These are phyloP conservation scores for Coemansia sp. DNA, from an alignment of 192 early-diverging fungal species.

Conservation along the genomic window DNA sequence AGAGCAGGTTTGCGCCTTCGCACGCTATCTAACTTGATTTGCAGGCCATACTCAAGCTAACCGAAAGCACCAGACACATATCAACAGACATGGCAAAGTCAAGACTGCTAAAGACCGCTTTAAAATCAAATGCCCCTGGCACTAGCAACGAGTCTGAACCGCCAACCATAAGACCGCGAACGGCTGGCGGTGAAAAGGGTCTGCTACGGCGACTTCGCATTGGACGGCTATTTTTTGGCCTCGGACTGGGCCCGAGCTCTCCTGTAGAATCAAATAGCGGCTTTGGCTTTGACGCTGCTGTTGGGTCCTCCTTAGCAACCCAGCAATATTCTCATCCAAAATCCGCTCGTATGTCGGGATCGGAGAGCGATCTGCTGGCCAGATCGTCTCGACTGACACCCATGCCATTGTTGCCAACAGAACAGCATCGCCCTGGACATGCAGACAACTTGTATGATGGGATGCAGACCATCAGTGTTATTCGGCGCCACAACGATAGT, in stretches of 20 bases:
- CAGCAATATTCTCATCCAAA: background rate
- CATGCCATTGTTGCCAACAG: background rate
- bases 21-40: background rate
- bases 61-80: background rate
- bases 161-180: constrained; percentile 34
- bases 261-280: constrained; percentile 1
- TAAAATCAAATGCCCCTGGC: constrained; percentile 24
- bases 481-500: constrained; percentile 1
- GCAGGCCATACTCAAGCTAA: constrained; percentile 3
- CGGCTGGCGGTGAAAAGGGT: constrained; percentile 44
- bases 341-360: constrained; percentile 5
- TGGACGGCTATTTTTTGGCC: constrained; percentile 48
- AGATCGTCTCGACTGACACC: constrained; percentile 7
- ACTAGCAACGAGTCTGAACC: constrained; percentile 14
- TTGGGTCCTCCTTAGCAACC: constrained; percentile 6
- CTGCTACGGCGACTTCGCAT: constrained; percentile 46
- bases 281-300: constrained; percentile 18
- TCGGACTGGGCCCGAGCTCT: constrained; percentile 10
- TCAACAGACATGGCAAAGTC: constrained; percentile 47
- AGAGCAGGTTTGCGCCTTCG: background rate
- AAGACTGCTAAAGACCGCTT: constrained; percentile 29
- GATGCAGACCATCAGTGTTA: constrained; percentile 11
- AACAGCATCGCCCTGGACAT: background rate
- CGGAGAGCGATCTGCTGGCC: constrained; percentile 10
- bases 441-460: background rate